These are phyloP conservation scores for Verticillium nubilum DNA, from an alignment of 2,329 filamentous ascomycete species.

Conservation along the genomic window DNA sequence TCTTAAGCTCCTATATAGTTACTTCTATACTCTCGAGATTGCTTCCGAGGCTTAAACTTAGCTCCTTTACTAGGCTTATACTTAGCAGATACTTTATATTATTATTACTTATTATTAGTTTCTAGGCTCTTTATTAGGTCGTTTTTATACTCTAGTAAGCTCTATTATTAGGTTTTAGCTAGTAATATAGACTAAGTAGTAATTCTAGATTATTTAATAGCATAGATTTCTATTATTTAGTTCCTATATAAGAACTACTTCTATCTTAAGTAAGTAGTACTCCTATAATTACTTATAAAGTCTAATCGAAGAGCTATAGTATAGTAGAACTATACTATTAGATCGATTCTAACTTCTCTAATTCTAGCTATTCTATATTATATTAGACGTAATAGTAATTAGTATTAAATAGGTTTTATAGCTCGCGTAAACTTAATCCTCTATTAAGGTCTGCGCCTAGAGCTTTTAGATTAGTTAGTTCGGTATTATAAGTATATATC, in stretches of 20 bases:
- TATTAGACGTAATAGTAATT: not conserved
- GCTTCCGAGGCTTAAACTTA: too few relatives aligned
- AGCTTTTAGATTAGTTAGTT: too few relatives aligned
- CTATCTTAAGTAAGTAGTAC: not conserved
- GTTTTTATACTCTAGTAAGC: not conserved
- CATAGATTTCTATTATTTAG: not conserved
- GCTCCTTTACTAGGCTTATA: too few relatives aligned
- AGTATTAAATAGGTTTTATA: too few relatives aligned
- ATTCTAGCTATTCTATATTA: not conserved
- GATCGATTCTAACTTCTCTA: not conserved
- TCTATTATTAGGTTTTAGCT: not conserved
- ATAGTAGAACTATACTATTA: not conserved
- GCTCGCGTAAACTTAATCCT: too few relatives aligned
- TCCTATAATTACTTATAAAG: not conserved
- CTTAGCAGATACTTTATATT: too few relatives aligned
- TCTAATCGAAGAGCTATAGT: not conserved
- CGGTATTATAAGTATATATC: too few relatives aligned
- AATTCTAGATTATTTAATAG: not conserved
- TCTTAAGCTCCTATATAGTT: too few relatives aligned
- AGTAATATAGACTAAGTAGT: not conserved
- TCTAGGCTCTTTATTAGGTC: not conserved
- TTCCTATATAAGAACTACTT: not conserved
- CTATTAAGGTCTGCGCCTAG: too few relatives aligned
- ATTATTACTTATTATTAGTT: too few relatives aligned
- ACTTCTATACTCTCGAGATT: too few relatives aligned